Percentiles rank a stretch among this genome's conserved stretches.
These are phyloP conservation scores for Isoetes taiwanensis DNA, from an alignment of 75 land plant genomes.

Conservation along the genomic window DNA sequence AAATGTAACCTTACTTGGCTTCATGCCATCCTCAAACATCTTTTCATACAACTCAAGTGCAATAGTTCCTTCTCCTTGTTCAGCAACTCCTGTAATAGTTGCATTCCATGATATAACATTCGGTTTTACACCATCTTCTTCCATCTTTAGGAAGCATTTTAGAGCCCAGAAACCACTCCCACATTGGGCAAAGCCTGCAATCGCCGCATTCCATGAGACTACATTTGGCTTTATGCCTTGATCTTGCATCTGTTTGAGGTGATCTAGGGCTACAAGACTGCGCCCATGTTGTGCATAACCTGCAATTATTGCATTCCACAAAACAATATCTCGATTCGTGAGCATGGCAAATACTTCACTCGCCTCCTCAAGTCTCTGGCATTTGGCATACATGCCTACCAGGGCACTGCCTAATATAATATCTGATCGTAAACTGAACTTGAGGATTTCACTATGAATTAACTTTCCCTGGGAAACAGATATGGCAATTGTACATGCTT, in stretches of 20 bases:
- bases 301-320: conserved; percentile 35
- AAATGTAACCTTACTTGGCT: conserved; percentile 15
- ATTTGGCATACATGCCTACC: conserved; percentile 10
- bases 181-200: neutral
- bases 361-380: conserved; percentile 15
- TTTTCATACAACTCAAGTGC: conserved; percentile 10
- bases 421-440: no score
- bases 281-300: conserved; percentile 26
- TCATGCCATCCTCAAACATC: conserved; percentile 8
- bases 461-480: no score
- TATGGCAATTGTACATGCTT: no score
- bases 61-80: neutral
- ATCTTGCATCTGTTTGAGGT: no score
- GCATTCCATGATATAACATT: conserved; percentile 11
- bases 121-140: no score
- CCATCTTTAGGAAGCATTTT: neutral
- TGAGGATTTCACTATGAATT: no score
- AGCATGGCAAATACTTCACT: conserved; percentile 20
- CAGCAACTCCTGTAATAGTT: conserved; percentile 18
- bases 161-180: neutral
- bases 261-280: conserved; percentile 9
- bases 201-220: neutral
- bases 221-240: no score
- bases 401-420: conserved; percentile 23
- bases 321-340: conserved; percentile 12